phyloP scores from a whole-genome alignment of 2,329 filamentous ascomycete species.

The Alternaria brassicicola region DNA sequence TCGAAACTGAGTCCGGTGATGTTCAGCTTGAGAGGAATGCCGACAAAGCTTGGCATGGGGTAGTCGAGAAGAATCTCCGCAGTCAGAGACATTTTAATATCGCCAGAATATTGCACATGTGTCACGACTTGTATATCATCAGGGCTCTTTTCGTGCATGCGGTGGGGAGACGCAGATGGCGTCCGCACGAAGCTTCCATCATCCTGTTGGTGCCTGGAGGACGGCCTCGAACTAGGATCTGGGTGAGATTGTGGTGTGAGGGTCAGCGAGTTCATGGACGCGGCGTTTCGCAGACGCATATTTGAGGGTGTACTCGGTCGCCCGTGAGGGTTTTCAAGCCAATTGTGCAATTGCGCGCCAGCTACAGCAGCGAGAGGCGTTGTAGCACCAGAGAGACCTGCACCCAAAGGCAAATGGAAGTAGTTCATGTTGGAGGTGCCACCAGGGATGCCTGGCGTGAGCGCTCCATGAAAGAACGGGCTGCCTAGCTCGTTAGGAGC shows the following conservation, averaged over 20 bases:
- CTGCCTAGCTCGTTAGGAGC: constrained; percentile 46
- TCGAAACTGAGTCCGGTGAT: constrained; percentile 96
- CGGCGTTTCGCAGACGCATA: constrained; percentile 45
- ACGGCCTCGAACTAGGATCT: constrained; percentile 53
- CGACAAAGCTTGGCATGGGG: constrained; percentile 97
- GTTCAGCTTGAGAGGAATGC: constrained; percentile 90
- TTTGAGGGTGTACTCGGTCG: constrained; percentile 44
- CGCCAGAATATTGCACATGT: constrained; percentile 85
- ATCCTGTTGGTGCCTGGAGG: constrained; percentile 51
- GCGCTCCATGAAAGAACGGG: constrained; percentile 48
- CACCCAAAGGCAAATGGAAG: constrained; percentile 77
- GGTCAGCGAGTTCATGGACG: constrained; percentile 55
- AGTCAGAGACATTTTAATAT: constrained; percentile 85
- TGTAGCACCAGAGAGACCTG: constrained; percentile 74
- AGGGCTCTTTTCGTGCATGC: constrained; percentile 73
- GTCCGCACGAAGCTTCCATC: constrained; percentile 36
- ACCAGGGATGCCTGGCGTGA: constrained; percentile 68
- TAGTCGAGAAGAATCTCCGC: constrained; percentile 97
- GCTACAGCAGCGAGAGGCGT: constrained; percentile 82
- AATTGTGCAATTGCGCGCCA: constrained; percentile 67
- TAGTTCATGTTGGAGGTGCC: constrained; percentile 80
- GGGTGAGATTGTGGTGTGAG: constrained; percentile 54
- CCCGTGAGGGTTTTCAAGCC: constrained; percentile 49
- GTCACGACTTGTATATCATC: constrained; percentile 94
- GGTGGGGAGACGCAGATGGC: constrained; percentile 52